phyloP scores from a whole-genome alignment of 495 filamentous ascomycete genomes.

The Aspergillus hancockii region DNA sequence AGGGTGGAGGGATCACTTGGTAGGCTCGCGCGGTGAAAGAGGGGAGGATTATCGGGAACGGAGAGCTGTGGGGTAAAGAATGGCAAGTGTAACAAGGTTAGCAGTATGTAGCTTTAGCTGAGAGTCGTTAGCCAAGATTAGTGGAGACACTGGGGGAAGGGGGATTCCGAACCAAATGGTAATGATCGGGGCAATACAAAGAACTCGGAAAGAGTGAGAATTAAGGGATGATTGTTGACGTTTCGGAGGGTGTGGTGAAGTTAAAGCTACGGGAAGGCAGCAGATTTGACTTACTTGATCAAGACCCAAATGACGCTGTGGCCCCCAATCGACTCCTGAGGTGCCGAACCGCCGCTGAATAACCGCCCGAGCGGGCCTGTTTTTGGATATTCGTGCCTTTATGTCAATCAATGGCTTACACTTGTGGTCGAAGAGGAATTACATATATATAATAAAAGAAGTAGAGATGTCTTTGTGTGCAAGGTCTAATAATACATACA shows the following conservation, averaged over 20 bases:
- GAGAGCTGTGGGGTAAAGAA: constrained; percentile 13
- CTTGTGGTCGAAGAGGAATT: not conserved
- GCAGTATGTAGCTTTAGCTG: not conserved
- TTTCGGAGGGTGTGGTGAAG: not conserved
- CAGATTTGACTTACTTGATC: not conserved
- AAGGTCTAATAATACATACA: constrained; percentile 15
- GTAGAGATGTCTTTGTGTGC: constrained; percentile 3
- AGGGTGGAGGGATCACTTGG: not conserved
- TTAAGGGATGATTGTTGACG: not conserved
- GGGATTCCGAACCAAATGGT: not conserved
- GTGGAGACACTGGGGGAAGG: constrained; percentile 3
- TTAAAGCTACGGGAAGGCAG: not conserved
- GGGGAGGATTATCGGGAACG: constrained; percentile 7
- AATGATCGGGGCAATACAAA: not conserved
- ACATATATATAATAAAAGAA: not conserved
- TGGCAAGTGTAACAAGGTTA: not conserved
- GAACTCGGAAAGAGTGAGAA: not conserved
- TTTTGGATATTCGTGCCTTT: not conserved
- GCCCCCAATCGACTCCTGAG: not conserved
- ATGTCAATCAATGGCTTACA: not conserved
- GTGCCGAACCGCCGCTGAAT: not conserved
- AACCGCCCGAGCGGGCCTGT: not conserved
- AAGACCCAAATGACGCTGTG: not conserved
- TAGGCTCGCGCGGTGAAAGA: not conserved
- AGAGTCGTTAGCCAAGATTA: not conserved